Conservation (phyloP, 2,329 filamentous ascomycete species). For the Diaporthe sp. region DNA sequence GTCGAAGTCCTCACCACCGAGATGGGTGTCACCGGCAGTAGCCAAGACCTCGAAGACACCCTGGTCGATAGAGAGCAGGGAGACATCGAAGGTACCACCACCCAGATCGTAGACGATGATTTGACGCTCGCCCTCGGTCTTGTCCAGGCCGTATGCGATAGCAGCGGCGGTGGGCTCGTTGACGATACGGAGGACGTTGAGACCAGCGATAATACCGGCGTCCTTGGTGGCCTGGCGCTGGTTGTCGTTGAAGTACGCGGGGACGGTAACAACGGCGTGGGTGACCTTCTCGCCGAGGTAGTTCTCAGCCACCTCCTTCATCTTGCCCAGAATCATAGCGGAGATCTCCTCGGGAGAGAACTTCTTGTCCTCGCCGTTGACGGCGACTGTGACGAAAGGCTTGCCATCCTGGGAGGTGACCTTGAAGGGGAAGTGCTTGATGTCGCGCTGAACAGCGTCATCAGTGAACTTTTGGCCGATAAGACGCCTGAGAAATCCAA, state of each 20-base stretch:
- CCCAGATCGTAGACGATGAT: slow-evolving; percentile 95
- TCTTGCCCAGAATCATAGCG: slow-evolving; percentile 86
- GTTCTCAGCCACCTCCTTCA: slow-evolving; percentile 85
- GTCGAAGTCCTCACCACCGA: slow-evolving; percentile 99
- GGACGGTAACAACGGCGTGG: slow-evolving; percentile 93
- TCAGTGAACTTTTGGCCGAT: slow-evolving; percentile 88
- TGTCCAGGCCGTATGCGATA: slow-evolving; percentile 94
- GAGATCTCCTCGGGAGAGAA: slow-evolving; percentile 87
- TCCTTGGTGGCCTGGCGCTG: slow-evolving; percentile 98
- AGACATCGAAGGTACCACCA: slow-evolving; percentile 96
- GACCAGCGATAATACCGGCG: slow-evolving; percentile 89
- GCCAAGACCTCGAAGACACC: slow-evolving; percentile 96
- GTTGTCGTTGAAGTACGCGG: slow-evolving; percentile 98
- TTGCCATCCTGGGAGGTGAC: slow-evolving; percentile 91
- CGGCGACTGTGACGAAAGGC: slow-evolving; percentile 84
- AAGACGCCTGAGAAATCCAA: slow-evolving; percentile 71
- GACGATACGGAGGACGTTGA: slow-evolving; percentile 95
- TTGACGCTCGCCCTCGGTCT: slow-evolving; percentile 86
- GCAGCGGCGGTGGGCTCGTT: slow-evolving; percentile 97
- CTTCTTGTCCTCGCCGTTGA: slow-evolving; percentile 74
- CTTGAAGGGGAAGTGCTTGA: slow-evolving; percentile 99
- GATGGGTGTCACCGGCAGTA: slow-evolving; percentile 96
- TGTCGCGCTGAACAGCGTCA: slow-evolving; percentile 90
- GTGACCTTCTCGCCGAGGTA: slow-evolving; percentile 87
- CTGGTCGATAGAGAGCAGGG: slow-evolving; percentile 90